A percentile compares a stretch with the other conserved stretches of the same genome.
These are phyloP conservation scores for Oldenlandia corymbosa DNA, from an alignment of 257 asterid species.

Conservation along the genomic window DNA sequence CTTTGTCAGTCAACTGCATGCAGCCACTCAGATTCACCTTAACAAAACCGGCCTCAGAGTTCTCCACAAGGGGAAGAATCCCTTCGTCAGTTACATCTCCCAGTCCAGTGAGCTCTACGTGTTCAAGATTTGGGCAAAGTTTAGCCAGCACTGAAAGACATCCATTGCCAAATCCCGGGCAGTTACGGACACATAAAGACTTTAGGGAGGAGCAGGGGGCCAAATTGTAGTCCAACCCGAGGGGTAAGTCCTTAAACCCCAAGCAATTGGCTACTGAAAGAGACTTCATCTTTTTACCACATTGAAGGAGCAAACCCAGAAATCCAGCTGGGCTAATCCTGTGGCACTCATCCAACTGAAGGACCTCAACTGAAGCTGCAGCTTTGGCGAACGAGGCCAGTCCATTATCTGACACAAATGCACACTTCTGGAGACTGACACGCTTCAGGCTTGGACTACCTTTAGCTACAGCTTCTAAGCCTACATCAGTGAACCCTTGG, in stretches of 20 bases:
- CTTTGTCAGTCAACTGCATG: slow-evolving; percentile 52
- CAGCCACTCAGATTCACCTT: slow-evolving; percentile 71
- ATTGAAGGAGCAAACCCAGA: slow-evolving; percentile 52
- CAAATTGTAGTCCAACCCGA: slow-evolving; percentile 28
- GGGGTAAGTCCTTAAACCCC: slow-evolving; percentile 51
- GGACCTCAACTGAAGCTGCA: slow-evolving; percentile 52
- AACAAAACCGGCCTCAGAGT: slow-evolving; percentile 48
- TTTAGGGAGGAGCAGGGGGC: slow-evolving; percentile 47
- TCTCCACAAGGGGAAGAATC: slow-evolving; percentile 51
- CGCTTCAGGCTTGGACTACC: slow-evolving; percentile 68
- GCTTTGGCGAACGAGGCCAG: slow-evolving; percentile 51
- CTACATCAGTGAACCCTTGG: slow-evolving; percentile 64
- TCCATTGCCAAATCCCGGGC: slow-evolving; percentile 66
- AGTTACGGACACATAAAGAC: slow-evolving; percentile 56
- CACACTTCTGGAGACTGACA: slow-evolving; percentile 46
- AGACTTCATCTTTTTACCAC: slow-evolving; percentile 52
- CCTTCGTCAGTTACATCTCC: slow-evolving; percentile 58
- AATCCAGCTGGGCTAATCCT: slow-evolving; percentile 72
- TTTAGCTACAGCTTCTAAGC: slow-evolving; percentile 54
- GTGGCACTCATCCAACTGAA: slow-evolving; percentile 67
- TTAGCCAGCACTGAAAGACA: slow-evolving; percentile 46
- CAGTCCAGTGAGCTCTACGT: slow-evolving; percentile 50
- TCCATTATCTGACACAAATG: slow-evolving; percentile 68
- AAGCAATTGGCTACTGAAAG: slow-evolving; percentile 59
- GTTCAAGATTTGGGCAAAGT: slow-evolving; percentile 57